A percentile compares a stretch with the other conserved stretches of the same genome.
Evolutionary conservation across 2,329 filamentous ascomycete genomes (phyloP).

Genomic region (Huntiella omanensis): DNA sequence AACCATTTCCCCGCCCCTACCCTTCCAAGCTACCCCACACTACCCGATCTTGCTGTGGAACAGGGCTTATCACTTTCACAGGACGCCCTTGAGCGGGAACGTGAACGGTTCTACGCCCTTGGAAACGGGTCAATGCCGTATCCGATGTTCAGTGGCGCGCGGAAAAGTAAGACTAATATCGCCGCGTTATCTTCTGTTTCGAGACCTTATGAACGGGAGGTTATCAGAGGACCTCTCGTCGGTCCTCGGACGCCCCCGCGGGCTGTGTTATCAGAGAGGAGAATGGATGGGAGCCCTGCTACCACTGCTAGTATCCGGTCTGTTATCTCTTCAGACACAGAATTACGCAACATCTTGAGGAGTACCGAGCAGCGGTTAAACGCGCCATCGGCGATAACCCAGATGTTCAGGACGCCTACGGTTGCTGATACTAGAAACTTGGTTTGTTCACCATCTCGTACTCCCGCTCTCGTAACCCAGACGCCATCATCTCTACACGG

Average conservation of each 20-base stretch:
- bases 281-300: neutral
- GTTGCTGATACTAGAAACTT: constrained; percentile 3
- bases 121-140: constrained; percentile 2
- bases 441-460: constrained; percentile 4
- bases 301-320: neutral
- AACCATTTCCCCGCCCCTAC: neutral
- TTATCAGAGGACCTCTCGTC: neutral
- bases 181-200: neutral
- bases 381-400: constrained; percentile 3
- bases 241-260: constrained; percentile 2
- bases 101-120: constrained; percentile 5
- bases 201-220: too few relatives aligned
- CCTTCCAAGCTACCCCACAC: constrained; percentile 6
- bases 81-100: constrained; percentile 4
- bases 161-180: neutral
- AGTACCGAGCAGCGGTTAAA: constrained; percentile 32
- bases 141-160: constrained; percentile 7
- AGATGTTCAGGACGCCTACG: constrained; percentile 7
- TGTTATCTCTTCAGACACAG: constrained; percentile 22
- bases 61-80: neutral
- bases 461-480: neutral
- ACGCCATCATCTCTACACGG: too few relatives aligned
- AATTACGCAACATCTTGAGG: constrained; percentile 31
- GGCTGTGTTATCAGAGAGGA: neutral
- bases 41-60: constrained; percentile 4